Evolutionary conservation across 148 eudicot species (phyloP), one percentile per base, ranked within the genome.

Genomic region (Chenopodium suecicum): DNA sequence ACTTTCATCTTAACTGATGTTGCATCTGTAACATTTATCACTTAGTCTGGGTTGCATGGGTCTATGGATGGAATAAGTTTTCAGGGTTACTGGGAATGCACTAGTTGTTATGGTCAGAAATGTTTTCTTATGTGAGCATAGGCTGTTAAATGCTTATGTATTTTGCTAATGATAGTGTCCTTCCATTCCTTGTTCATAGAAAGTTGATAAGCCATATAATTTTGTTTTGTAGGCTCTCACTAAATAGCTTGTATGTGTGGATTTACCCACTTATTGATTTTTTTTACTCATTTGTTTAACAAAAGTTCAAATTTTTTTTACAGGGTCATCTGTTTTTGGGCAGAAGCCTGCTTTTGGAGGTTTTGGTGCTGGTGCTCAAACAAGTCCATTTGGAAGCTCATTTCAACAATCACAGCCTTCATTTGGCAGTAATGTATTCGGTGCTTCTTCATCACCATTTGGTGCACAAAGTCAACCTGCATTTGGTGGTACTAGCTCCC

Each of bases 331-430:
- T 74, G 88, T 64, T 10, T 94, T 92, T 83, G 98, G 95, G 50
- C 98, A 92, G 82, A 91, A 94, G 86, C 92, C 98, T 70, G 86
- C 86, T 22, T 96, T 96, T 88, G 97, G 97, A 80, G 95, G 92
- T 78, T 92, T 94, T 90, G 97, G 97, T 75, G 85, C 97, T 50
- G 84, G 73, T 65, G 77, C 92, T 54, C 97, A 85, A 76, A 74
- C 97, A 80, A 94, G 92, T 84, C 99, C 97, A n/a, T 94, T 92
- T 83, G 99, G 98, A 78, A 86, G 93, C 84, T 87, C 98, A 77
- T 84, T 85, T 84, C 95, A 87, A 80, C 98, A 92, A 86, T 89
- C 97, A 67, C 99, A 96, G 82, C 94, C 99, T 23, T 91, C 97
- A 10, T 92, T 94, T 84, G 95, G 98, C 29, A 93, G 88, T 86